Evolutionary conservation across 345 rosid species (phyloP).

Genomic region (Brassica juncea): DNA sequence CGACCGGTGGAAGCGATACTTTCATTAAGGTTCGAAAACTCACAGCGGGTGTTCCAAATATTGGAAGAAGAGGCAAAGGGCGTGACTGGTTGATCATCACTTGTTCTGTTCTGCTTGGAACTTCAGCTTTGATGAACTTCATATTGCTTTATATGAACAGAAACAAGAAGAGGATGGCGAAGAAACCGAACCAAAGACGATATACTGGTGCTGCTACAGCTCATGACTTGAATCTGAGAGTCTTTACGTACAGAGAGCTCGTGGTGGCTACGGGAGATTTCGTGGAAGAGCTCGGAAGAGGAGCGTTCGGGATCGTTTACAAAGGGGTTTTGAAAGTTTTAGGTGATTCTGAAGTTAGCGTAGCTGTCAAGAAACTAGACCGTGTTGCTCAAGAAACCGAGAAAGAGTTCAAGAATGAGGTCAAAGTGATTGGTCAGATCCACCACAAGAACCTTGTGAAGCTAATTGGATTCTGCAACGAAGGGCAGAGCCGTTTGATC

Average conservation of each 20-base stretch:
- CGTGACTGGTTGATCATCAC: constrained; percentile 18
- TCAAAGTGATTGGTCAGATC: constrained; percentile 45
- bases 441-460: constrained; percentile 55
- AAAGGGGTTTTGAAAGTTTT: constrained; percentile 34
- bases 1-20: constrained; percentile 32
- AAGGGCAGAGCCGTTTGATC: constrained; percentile 40
- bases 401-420: constrained; percentile 49
- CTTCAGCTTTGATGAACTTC: constrained; percentile 17
- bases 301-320: constrained; percentile 50
- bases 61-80: neutral
- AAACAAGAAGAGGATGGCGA: neutral
- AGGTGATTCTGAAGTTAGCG: constrained; percentile 32
- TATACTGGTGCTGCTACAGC: neutral
- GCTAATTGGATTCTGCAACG: constrained; percentile 47
- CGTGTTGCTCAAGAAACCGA: constrained; percentile 40
- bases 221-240: constrained; percentile 41
- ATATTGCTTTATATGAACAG: neutral
- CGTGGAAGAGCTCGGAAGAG: constrained; percentile 47
- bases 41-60: neutral
- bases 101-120: constrained; percentile 17
- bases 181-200: neutral
- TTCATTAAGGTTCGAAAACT: constrained; percentile 42
- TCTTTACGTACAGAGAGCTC: constrained; percentile 46
- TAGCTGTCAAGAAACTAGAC: constrained; percentile 51
- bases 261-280: constrained; percentile 42